phyloP scores from a whole-genome alignment of 2,329 filamentous ascomycete genomes.

The Sordariomycetes sp. region DNA sequence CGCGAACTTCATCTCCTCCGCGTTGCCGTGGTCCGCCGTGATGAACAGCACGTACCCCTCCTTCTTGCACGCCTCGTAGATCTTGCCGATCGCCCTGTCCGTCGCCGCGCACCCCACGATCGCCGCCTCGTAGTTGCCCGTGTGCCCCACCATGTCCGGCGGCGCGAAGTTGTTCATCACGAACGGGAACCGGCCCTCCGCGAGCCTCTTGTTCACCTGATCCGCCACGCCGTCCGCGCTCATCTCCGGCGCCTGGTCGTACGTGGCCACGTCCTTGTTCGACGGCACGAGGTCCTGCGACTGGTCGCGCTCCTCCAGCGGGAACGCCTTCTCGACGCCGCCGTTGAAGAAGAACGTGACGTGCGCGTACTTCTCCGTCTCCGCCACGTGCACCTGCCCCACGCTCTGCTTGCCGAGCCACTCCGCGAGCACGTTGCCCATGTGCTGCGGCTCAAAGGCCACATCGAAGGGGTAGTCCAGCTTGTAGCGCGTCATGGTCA shows the following conservation, averaged over 20 bases:
- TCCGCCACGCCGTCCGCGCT: conserved; percentile 82
- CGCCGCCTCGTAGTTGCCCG: conserved; percentile 91
- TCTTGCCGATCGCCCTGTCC: conserved; percentile 85
- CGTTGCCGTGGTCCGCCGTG: conserved; percentile 94
- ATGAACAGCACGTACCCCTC: conserved; percentile 89
- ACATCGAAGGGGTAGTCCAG: conserved; percentile 83
- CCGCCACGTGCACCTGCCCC: conserved; percentile 91
- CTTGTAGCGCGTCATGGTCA: conserved; percentile 99
- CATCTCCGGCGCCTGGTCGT: conserved; percentile 94
- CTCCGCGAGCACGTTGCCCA: conserved; percentile 97
- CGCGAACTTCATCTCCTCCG: conserved; percentile 96
- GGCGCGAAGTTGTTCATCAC: conserved; percentile 99
- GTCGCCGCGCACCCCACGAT: conserved; percentile 77
- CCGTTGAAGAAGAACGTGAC: conserved; percentile 99
- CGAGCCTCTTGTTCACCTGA: conserved; percentile 80
- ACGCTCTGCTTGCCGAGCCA: conserved; percentile 84
- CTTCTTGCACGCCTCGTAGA: conserved; percentile 90
- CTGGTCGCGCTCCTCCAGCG: conserved; percentile 84
- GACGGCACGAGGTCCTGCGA: conserved; percentile 68
- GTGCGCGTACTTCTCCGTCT: conserved; percentile 99
- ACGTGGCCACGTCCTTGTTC: conserved; percentile 82
- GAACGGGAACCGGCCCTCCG: conserved; percentile 81
- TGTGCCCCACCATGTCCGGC: conserved; percentile 98
- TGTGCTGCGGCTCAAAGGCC: conserved; percentile 87
- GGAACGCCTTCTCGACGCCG: conserved; percentile 92